phyloP scores from a whole-genome alignment of 805 yeast genomes.

The Nakazawaea holstii region DNA sequence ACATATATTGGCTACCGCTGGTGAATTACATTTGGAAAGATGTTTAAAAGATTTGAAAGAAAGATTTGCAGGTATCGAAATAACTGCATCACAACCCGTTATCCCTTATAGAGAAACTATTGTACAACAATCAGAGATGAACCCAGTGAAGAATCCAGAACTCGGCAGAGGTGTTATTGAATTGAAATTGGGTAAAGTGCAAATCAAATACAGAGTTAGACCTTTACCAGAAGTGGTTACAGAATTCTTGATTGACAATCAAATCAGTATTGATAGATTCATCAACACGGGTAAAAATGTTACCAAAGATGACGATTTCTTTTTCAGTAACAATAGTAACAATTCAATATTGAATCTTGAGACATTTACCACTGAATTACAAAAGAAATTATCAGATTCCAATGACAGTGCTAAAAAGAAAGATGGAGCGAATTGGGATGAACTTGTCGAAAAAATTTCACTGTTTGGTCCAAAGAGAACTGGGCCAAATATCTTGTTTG shows the following conservation, averaged over 20 bases:
- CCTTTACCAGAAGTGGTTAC: conserved; percentile 54
- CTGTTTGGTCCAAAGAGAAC: conserved; percentile 73
- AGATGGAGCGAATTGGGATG: conserved; percentile 24
- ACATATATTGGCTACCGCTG: conserved; percentile 90
- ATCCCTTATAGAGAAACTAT: conserved; percentile 93
- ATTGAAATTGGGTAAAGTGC: conserved; percentile 45
- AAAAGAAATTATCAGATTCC: conserved; percentile 22
- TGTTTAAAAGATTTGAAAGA: conserved; percentile 87
- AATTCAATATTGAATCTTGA: conserved; percentile 19
- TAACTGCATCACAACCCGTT: conserved; percentile 83
- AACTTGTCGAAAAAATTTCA: conserved; percentile 36
- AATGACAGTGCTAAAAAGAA: conserved; percentile 14
- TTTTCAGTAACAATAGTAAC: conserved; percentile 12
- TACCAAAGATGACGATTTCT: conserved; percentile 36
- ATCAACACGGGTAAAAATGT: conserved; percentile 36
- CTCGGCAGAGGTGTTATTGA: conserved; percentile 46
- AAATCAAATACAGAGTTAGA: conserved; percentile 33
- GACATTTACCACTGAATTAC: conserved; percentile 28
- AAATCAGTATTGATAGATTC: conserved; percentile 34
- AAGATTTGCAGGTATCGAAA: conserved; percentile 87
- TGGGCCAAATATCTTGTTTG: conserved; percentile 74
- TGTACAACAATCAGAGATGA: conserved; percentile 43
- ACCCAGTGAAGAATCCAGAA: conserved; percentile 38
- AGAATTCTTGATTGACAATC: conserved; percentile 42
- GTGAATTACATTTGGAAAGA: conserved; percentile 92